These are phyloP conservation scores for Debaryomyces tyrocola DNA, from an alignment of 805 yeast species.

Conservation along the genomic window DNA sequence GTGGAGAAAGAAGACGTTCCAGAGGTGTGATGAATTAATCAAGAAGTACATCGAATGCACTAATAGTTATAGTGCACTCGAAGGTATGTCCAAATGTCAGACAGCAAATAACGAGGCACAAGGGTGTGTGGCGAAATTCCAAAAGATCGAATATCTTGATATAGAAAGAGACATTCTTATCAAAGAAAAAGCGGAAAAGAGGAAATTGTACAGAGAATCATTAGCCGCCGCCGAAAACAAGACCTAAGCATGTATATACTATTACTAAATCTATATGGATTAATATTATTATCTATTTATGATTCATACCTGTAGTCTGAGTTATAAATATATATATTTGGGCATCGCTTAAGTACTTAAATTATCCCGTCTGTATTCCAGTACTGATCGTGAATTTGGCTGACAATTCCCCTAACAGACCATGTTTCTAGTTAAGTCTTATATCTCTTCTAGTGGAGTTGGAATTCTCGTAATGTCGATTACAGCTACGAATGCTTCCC, in stretches of 20 bases:
- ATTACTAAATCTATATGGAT: background rate
- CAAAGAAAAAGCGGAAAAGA: slow-evolving; percentile 45
- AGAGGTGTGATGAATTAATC: slow-evolving; percentile 66
- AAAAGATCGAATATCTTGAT: slow-evolving; percentile 65
- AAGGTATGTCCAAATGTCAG: slow-evolving; percentile 66
- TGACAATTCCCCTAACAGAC: too few relatives aligned
- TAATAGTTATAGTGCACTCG: slow-evolving; percentile 54
- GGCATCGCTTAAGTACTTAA: too few relatives aligned
- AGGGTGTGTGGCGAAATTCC: slow-evolving; percentile 61
- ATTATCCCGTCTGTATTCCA: too few relatives aligned
- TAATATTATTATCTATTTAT: background rate
- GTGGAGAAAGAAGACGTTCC: slow-evolving; percentile 67
- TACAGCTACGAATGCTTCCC: too few relatives aligned
- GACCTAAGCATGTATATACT: background rate
- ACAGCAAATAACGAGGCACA: slow-evolving; percentile 57
- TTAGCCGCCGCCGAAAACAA: background rate
- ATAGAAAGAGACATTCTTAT: slow-evolving; percentile 66
- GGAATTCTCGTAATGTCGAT: too few relatives aligned
- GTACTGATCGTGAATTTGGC: too few relatives aligned
- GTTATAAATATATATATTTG: too few relatives aligned
- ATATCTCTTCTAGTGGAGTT: too few relatives aligned
- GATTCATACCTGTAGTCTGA: too few relatives aligned
- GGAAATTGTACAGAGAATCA: slow-evolving; percentile 9
- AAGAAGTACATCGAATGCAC: slow-evolving; percentile 71
- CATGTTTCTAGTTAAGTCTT: too few relatives aligned